Base-by-base conservation (phyloP, 192 early-diverging fungal species). In the Chytriomyces sp. region DNA sequence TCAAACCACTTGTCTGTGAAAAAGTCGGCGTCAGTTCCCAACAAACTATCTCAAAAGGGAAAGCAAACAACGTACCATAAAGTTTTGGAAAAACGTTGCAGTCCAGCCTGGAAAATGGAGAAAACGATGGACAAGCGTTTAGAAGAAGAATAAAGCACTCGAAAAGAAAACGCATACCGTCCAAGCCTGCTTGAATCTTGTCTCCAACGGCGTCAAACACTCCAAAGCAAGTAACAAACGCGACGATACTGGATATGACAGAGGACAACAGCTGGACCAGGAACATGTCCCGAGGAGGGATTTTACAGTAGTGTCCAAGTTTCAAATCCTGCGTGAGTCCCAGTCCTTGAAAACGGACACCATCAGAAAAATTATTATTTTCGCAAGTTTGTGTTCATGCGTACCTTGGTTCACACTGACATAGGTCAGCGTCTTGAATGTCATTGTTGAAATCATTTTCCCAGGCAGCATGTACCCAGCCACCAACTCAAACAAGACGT, bases 401-500 rank as follows among this genome's bases (percentile, higher is more conserved):
- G 13, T 57, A 57, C 53, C 92, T 85, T 97, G 94, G 16, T 84
- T 77, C 82, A 94, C 84, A 7, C 88, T 86, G 74, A 94, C 94
- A 74, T 92, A 93, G 50, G 91, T 92, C 68, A 92, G 91, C 11
- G 92, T 91, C 84, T 96, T 96, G 87, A 94, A 96, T 3, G 91
- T 92, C 46, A 94, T 91, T 64, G 93, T 92, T 75, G 89, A 87
- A 61, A 94, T 91, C 13, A 93, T 88, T 66, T 95, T 82, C 26
- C 94, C 95, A 7, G 93, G 93, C 50, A 91, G 80, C 5, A 92
- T 85, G 67, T 92, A 92, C 69, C 95, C 95, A 61, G 90, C 91
- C 67, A 95, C 87, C 69, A 94, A 91, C 85, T 97, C 93, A 53
- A 92, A 92, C 28, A 96, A 85, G 50, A 97, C 90, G 83, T 97